Conservation (phyloP, 1,139 yeast species). For the Tardiomyces blankii region DNA sequence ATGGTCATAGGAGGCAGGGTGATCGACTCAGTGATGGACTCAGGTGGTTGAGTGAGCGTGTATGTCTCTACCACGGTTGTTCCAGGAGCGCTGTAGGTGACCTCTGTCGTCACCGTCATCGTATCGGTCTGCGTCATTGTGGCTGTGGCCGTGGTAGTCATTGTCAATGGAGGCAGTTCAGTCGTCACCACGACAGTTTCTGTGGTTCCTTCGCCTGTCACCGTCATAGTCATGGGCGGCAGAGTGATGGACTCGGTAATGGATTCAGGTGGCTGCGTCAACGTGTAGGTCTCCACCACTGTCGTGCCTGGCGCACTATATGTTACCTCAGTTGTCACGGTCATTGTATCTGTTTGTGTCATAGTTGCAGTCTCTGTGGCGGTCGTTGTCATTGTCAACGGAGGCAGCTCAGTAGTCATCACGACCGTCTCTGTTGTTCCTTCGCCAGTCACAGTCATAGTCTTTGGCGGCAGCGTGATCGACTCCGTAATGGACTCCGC, state of each 20-base stretch:
- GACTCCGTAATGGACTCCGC: slow-evolving; percentile 1
- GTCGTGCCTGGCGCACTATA: slow-evolving; percentile 1
- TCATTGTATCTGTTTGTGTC: slow-evolving; percentile 2
- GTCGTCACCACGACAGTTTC: not conserved
- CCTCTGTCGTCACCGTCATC: not conserved
- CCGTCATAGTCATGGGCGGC: slow-evolving; percentile 2
- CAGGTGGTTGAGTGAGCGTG: not conserved
- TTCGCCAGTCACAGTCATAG: not conserved
- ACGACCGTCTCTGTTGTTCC: slow-evolving; percentile 1
- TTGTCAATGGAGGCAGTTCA: too few relatives aligned
- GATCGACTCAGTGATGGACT: not conserved
- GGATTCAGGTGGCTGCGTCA: slow-evolving; percentile 2
- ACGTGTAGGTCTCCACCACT: not conserved
- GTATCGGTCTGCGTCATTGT: not conserved
- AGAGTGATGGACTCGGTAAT: not conserved
- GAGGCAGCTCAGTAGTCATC: not conserved
- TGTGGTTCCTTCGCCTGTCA: slow-evolving; percentile 3
- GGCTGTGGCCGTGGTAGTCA: not conserved
- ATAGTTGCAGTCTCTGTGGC: slow-evolving; percentile 2
- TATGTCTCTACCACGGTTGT: not conserved
- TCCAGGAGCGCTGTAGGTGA: slow-evolving; percentile 1
- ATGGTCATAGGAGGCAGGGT: not conserved
- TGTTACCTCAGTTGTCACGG: slow-evolving; percentile 3
- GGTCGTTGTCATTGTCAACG: not conserved
- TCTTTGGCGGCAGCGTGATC: not conserved